Evolutionary conservation across 31 red algal species (phyloP).

Genomic region (Asparagopsis taxiformis): DNA sequence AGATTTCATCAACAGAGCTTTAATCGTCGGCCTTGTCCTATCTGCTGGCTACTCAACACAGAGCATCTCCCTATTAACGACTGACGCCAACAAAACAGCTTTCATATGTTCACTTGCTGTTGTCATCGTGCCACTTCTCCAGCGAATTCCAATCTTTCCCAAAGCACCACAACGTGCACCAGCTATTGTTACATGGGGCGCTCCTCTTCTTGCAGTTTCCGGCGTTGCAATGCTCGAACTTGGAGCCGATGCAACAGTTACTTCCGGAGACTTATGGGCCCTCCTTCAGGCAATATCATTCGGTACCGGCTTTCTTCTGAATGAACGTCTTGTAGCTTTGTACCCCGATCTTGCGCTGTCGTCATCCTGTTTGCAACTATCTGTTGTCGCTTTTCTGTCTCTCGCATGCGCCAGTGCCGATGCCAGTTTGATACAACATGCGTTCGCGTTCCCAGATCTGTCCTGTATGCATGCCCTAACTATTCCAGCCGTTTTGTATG

Average conservation of each 20-base stretch:
- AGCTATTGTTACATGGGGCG: slow-evolving; percentile 11
- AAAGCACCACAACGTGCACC: not conserved
- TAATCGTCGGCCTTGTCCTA: slow-evolving; percentile 26
- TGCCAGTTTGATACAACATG: not conserved
- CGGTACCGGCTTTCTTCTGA: slow-evolving; percentile 64
- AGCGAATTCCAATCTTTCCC: slow-evolving; percentile 12
- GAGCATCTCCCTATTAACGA: slow-evolving; percentile 36
- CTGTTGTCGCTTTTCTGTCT: slow-evolving; percentile 35
- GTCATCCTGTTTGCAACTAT: slow-evolving; percentile 56
- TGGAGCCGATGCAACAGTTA: slow-evolving; percentile 4
- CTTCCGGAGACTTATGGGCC: slow-evolving; percentile 44
- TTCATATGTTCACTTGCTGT: slow-evolving; percentile 90
- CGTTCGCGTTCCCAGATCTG: slow-evolving; percentile 9
- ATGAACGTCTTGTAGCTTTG: slow-evolving; percentile 39
- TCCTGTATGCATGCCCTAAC: too few relatives aligned
- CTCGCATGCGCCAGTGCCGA: slow-evolving; percentile 36
- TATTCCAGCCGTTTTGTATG: slow-evolving; percentile 39
- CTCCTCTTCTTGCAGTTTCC: slow-evolving; percentile 46
- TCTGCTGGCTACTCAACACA: slow-evolving; percentile 72
- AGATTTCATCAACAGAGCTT: slow-evolving; percentile 2
- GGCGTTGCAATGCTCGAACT: slow-evolving; percentile 80
- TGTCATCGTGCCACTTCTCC: slow-evolving; percentile 71
- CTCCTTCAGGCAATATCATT: slow-evolving; percentile 72
- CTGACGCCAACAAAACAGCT: slow-evolving; percentile 55
- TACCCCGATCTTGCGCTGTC: slow-evolving; percentile 45